Evolutionary conservation across 331 rosid species (phyloP).

Genomic region (Telfairia occidentalis): DNA sequence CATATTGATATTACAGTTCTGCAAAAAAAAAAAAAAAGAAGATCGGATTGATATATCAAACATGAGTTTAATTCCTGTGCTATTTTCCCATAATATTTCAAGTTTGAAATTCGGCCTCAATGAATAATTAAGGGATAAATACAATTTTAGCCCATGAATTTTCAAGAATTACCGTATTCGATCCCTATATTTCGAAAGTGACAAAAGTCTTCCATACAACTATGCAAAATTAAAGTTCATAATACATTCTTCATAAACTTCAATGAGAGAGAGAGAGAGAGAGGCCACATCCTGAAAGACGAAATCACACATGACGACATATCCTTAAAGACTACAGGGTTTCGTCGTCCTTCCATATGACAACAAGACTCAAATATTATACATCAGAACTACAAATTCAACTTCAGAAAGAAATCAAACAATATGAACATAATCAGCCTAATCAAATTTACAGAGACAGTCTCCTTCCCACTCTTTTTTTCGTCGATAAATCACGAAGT

Average conservation of each 20-base stretch:
- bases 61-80: too few species aligned
- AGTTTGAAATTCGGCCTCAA: too few species aligned
- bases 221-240: not conserved
- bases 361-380: not conserved
- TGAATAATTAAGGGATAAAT: not conserved
- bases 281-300: not conserved
- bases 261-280: not conserved
- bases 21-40: too few species aligned
- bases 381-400: slow-evolving; percentile 27
- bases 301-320: slow-evolving; percentile 19
- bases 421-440: slow-evolving; percentile 33
- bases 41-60: too few species aligned
- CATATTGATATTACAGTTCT: too few species aligned
- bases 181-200: not conserved
- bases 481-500: not conserved
- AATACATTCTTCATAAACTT: not conserved
- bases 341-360: not conserved
- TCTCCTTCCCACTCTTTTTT: not conserved
- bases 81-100: too few species aligned
- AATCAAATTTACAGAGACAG: slow-evolving; percentile 27
- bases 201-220: not conserved
- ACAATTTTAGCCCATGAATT: not conserved
- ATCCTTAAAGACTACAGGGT: slow-evolving; percentile 8
- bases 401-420: slow-evolving; percentile 45
- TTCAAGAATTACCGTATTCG: not conserved